A percentile compares a stretch with the other conserved stretches of the same genome.
Conservation (phyloP, 331 rosid genomes). For the Pyrus hybrid region DNA sequence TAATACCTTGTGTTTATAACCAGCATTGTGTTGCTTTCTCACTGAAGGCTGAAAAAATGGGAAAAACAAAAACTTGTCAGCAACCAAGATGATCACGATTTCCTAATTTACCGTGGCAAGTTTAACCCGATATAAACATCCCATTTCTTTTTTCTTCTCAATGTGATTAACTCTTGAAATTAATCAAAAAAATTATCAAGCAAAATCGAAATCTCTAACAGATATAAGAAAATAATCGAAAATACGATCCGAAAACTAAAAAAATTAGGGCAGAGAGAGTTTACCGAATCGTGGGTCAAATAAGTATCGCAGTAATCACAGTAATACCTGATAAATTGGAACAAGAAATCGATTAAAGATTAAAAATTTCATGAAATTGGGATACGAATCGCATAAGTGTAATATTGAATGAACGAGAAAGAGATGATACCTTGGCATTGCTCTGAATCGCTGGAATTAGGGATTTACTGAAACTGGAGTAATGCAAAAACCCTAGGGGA, state of each 20-base stretch:
- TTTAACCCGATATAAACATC: neutral
- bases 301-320: slow-evolving; percentile 95
- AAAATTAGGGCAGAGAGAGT: neutral
- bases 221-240: neutral
- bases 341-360: neutral
- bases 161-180: neutral
- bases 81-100: neutral
- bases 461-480: neutral
- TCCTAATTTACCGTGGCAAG: neutral
- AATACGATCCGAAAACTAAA: neutral
- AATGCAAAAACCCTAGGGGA: neutral
- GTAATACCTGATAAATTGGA: slow-evolving; percentile 54
- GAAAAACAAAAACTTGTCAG: slow-evolving; percentile 11
- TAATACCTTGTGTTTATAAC: slow-evolving; percentile 87
- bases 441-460: neutral
- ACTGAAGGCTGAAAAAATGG: slow-evolving; percentile 71
- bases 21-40: slow-evolving; percentile 94
- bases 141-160: neutral
- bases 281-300: slow-evolving; percentile 85
- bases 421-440: slow-evolving; percentile 42
- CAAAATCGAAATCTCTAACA: neutral
- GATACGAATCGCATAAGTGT: neutral
- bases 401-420: neutral
- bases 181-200: neutral
- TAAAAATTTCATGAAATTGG: neutral